phyloP scores from a whole-genome alignment of 345 rosid genomes.

The rapeseed (Brassica napus) region Da-Ae NC_063440.1:18715001-18715500 shows the following conservation, averaged over 20 bases:
- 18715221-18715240: background rate
- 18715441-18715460: conserved; percentile 66
- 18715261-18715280: conserved; percentile 15
- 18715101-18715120: conserved; percentile 33
- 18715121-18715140: conserved; percentile 61
- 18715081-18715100: background rate
- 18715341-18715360: conserved; percentile 96
- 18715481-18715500: conserved; percentile 12
- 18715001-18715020: conserved; percentile 1
- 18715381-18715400: conserved; percentile 94
- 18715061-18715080: conserved; percentile 26
- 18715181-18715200: conserved; percentile 87
- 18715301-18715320: conserved; percentile 59
- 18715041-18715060: too few species aligned
- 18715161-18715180: conserved; percentile 89
- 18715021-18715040: too few species aligned
- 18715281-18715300: conserved; percentile 82
- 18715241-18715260: background rate
- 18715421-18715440: conserved; percentile 79
- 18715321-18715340: conserved; percentile 87
- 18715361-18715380: conserved; percentile 98
- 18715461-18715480: conserved; percentile 13
- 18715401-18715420: conserved; percentile 88
- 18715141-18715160: conserved; percentile 88
- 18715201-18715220: conserved; percentile 44